Evolutionary conservation across 306 rosid genomes (phyloP).

Genomic region (Mimosa pudica): DNA sequence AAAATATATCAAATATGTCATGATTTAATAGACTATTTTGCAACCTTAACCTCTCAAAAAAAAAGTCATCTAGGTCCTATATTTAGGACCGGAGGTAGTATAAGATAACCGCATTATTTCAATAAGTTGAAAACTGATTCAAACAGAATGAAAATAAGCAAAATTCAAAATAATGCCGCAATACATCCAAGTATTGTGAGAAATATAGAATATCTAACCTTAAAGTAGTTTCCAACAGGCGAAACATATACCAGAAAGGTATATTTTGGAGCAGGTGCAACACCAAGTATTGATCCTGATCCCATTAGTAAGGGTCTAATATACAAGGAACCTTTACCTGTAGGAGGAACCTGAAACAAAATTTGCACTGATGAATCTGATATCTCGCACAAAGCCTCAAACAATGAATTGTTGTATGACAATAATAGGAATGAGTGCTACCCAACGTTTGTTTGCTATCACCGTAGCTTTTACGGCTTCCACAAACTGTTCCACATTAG

Average conservation of each 20-base stretch:
- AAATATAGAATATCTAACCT: slow-evolving; percentile 51
- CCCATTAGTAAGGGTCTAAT: slow-evolving; percentile 96
- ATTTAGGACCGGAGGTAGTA: too few species aligned
- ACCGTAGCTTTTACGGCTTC: slow-evolving; percentile 89
- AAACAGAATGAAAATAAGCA: slow-evolving; percentile 19
- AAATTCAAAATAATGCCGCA: not conserved
- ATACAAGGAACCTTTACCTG: slow-evolving; percentile 87
- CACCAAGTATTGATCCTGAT: slow-evolving; percentile 93
- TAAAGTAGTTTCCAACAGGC: slow-evolving; percentile 96
- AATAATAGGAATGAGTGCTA: slow-evolving; percentile 35
- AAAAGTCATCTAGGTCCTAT: too few species aligned
- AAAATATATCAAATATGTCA: too few species aligned
- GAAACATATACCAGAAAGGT: slow-evolving; percentile 91
- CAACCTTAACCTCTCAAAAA: too few species aligned
- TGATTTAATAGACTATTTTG: too few species aligned
- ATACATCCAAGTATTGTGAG: not conserved
- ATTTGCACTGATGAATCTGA: slow-evolving; percentile 24
- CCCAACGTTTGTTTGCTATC: slow-evolving; percentile 93
- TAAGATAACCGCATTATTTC: not conserved
- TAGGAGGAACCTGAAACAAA: slow-evolving; percentile 82
- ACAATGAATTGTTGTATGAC: slow-evolving; percentile 8
- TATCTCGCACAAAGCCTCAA: slow-evolving; percentile 10
- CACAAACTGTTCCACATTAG: slow-evolving; percentile 82
- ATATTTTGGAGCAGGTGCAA: slow-evolving; percentile 97
- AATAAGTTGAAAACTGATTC: slow-evolving; percentile 11